Evolutionary conservation across 371 early-diverging fungal genomes (phyloP).

Genomic region (Parasitella parasitica): DNA sequence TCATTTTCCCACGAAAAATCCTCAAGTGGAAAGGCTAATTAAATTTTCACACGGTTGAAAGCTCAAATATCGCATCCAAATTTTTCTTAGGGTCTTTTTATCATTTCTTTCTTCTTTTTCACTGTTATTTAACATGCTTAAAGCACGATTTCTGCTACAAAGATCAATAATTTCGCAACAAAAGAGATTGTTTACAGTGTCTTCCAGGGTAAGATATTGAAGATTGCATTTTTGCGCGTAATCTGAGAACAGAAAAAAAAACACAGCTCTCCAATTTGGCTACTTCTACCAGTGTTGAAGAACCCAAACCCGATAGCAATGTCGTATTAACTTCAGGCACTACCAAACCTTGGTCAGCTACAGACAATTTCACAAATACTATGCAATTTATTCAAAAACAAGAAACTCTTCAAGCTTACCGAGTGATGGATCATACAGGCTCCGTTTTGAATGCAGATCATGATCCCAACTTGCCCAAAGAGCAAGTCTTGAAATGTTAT

Average conservation of each 20-base stretch:
- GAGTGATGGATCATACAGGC: constrained; percentile 92
- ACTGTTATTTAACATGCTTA: constrained; percentile 6
- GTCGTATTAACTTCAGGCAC: background rate
- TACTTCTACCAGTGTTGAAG: background rate
- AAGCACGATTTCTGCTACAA: background rate
- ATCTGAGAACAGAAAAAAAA: background rate
- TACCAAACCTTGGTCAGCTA: background rate
- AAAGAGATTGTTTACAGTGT: constrained; percentile 10
- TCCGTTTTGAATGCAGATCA: constrained; percentile 66
- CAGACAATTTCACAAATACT: constrained; percentile 29
- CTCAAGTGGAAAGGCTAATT: constrained; percentile 1
- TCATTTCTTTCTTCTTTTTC: background rate
- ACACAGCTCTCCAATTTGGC: constrained; percentile 4
- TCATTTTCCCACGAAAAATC: constrained; percentile 18
- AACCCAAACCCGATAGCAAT: background rate
- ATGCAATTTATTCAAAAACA: constrained; percentile 52
- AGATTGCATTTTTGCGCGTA: background rate
- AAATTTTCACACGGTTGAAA: constrained; percentile 17
- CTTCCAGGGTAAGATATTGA: constrained; percentile 4
- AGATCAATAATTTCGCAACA: constrained; percentile 2
- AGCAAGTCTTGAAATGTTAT: constrained; percentile 78
- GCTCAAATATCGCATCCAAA: background rate
- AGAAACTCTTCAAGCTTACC: constrained; percentile 80
- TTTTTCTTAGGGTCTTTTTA: constrained; percentile 1
- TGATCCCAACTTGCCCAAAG: constrained; percentile 81